These are phyloP conservation scores for Pythium rhizo-oryzae DNA, from an alignment of 352 stramenopile species.

Conservation along the genomic window DNA sequence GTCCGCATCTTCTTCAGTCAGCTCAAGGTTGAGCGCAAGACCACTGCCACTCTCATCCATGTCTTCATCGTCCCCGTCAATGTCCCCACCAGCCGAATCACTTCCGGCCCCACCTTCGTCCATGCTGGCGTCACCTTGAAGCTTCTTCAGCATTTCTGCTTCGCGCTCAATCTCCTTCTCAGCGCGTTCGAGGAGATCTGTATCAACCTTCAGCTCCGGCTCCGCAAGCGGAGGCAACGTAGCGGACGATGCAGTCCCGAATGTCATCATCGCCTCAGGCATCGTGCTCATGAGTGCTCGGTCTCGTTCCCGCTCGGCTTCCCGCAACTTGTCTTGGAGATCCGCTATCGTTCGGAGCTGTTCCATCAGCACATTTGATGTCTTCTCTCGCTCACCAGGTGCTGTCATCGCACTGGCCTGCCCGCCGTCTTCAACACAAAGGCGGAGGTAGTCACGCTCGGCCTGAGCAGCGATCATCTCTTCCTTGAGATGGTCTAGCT, in stretches of 20 bases:
- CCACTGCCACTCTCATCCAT: constrained; percentile 39
- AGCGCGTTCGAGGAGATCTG: constrained; percentile 62
- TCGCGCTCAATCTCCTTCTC: constrained; percentile 83
- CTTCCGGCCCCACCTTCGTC: constrained; percentile 39
- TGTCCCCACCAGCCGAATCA: constrained; percentile 42
- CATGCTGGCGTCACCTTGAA: constrained; percentile 57
- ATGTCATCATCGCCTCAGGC: constrained; percentile 21
- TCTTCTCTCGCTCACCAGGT: constrained; percentile 48
- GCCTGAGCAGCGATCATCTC: constrained; percentile 87
- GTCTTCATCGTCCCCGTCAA: constrained; percentile 44
- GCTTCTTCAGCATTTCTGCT: constrained; percentile 71
- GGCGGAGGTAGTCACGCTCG: constrained; percentile 74
- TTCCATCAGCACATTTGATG: constrained; percentile 72
- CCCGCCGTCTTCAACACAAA: constrained; percentile 66
- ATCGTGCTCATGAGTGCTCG: constrained; percentile 50
- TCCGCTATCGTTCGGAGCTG: constrained; percentile 81
- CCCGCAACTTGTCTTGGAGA: constrained; percentile 77
- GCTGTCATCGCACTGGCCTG: constrained; percentile 19
- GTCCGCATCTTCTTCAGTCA: constrained; percentile 67
- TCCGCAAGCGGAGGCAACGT: constrained; percentile 37
- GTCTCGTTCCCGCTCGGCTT: constrained; percentile 66
- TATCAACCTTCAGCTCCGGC: constrained; percentile 60
- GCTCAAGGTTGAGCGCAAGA: constrained; percentile 35
- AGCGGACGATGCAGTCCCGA: constrained; percentile 21
- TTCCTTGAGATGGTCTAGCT: constrained; percentile 82